Percentiles rank a stretch among this genome's conserved stretches.
These are phyloP conservation scores for Rhynchosporium agropyri DNA, from an alignment of 2,329 filamentous ascomycete species.

Conservation along the genomic window DNA sequence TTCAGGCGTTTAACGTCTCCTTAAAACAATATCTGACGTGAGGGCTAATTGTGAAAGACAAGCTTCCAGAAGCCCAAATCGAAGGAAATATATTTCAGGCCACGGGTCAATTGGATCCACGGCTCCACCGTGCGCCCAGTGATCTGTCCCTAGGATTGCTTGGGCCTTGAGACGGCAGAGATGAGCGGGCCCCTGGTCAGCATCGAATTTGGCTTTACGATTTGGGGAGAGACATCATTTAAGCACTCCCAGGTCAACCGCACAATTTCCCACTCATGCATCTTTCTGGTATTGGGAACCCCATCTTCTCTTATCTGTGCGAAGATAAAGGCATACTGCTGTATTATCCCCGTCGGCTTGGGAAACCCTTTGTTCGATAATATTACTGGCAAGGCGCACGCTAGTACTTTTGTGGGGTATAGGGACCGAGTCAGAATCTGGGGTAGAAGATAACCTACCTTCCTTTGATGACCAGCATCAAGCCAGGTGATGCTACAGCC, in stretches of 20 bases:
- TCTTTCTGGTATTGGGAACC: not conserved
- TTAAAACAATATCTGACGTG: not conserved
- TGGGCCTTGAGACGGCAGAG: not conserved
- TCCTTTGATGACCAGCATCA: not conserved
- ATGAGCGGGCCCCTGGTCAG: not conserved
- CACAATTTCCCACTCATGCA: not conserved
- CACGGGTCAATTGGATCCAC: not conserved
- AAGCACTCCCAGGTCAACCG: not conserved
- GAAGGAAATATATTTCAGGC: not conserved
- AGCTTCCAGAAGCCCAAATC: conserved; percentile 1
- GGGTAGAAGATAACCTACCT: not conserved
- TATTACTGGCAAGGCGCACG: not conserved
- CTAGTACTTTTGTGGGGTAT: not conserved
- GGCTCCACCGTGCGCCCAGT: not conserved
- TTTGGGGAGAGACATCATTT: no score
- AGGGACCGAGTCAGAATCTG: not conserved
- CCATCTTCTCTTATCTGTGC: not conserved
- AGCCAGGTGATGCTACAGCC: not conserved
- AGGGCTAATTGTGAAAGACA: not conserved
- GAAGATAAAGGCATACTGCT: not conserved
- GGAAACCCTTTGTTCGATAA: not conserved
- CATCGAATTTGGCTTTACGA: not conserved
- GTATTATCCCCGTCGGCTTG: not conserved
- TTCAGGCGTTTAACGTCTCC: not conserved
- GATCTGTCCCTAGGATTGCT: not conserved